Conservation (phyloP, 2,329 filamentous ascomycete species). For the Fusarium denticulatum region DNA sequence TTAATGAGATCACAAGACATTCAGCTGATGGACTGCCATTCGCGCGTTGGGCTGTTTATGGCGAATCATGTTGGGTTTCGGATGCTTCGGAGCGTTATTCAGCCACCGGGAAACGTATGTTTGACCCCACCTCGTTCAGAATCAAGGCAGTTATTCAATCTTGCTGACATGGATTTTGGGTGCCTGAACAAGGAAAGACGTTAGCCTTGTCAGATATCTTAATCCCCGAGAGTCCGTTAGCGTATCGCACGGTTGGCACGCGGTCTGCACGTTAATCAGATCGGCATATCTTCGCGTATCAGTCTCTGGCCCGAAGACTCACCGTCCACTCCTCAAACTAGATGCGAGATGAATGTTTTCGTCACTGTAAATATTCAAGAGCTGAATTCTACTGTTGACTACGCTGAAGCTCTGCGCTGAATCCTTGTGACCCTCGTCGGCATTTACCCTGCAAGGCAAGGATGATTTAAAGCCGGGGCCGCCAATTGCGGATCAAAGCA, state of each 20-base stretch:
- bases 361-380: no score
- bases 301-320: neutral
- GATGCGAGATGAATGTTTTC: accelerated
- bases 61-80: constrained; percentile 3
- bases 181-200: neutral
- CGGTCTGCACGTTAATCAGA: neutral
- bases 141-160: neutral
- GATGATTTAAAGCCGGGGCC: neutral
- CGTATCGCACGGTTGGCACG: no score
- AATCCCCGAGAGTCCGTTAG: neutral
- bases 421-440: accelerated
- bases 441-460: neutral
- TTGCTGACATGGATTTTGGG: neutral
- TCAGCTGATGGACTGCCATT: neutral
- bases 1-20: neutral
- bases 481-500: neutral
- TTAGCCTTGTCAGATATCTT: neutral
- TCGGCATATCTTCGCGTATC: neutral
- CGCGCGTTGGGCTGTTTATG: neutral
- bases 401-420: accelerated
- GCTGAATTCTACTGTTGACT: neutral
- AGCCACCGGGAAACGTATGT: neutral
- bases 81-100: neutral
- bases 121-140: neutral
- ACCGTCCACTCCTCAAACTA: accelerated